Base-by-base conservation (phyloP, 1,139 yeast genomes). In the Diutina scorzettiae region DNA sequence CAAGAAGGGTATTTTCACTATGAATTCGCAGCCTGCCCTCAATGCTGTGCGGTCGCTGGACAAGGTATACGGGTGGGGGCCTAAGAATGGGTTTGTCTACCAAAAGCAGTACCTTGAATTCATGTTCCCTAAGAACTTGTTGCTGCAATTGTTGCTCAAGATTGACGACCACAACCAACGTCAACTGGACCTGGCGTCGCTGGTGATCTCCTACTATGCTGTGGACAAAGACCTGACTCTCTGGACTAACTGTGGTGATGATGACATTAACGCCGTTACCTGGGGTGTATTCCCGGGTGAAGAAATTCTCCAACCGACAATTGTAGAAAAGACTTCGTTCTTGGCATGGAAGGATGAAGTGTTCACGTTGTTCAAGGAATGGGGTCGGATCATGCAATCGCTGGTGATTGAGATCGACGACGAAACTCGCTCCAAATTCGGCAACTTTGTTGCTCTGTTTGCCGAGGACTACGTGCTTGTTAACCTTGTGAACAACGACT, bases 291-390 rank as follows among this genome's bases (percentile, higher is more conserved):
- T 84, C 72, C 95, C 95, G 17, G 94, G 94, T 40, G 83, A 82
- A 57, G 95, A 86, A 62, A 83, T 86, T 43, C 70, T 84, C 51
- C 95, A 86, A 60, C 95, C 96, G 43, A 86, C 96, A 1, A 84
- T 86, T 55, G 95, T 86, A n/a, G 96, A 86, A 57, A 80, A 78
- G 56, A 76, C 80, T 24, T 82, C 95, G 3, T 86, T 86, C 62
- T 66, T 85, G 52, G 95, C 97, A 8, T 91, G 98, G 98, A 89
- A 86, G 59, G 96, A 89, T 58, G 98, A 91, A 61, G 93, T 91
- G 30, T 91, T 74, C 69, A 70, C 86, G 50, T 77, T 91, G 47
- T 73, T 89, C 45, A 65, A 73, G 40, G 96, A 86, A 57, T 91
- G 98, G 98, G 66, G 70, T 42, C 63, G 70, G 40, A 75, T 78